A percentile compares a stretch with the other conserved stretches of the same genome.
Evolutionary conservation across 495 filamentous ascomycete genomes (phyloP).

Genomic region (Penicillium arizonense): DNA sequence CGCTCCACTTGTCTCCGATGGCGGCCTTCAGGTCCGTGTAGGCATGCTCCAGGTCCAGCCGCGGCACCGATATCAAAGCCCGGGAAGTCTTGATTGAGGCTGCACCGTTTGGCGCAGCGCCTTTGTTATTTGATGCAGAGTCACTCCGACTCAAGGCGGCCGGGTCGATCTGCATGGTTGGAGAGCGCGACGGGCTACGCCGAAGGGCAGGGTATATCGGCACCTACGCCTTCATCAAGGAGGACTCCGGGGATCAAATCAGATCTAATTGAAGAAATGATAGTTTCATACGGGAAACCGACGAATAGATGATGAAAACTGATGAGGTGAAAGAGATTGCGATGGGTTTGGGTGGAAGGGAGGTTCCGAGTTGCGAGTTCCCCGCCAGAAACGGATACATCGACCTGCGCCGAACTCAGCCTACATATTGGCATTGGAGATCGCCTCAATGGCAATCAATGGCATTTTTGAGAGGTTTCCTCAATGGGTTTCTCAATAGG

Average conservation of each 20-base stretch:
- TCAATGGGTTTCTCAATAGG: not conserved
- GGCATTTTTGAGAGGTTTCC: too few relatives aligned
- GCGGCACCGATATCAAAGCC: slow-evolving; percentile 66
- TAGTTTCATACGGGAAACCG: slow-evolving; percentile 13
- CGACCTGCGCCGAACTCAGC: slow-evolving; percentile 11
- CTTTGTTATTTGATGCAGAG: slow-evolving; percentile 59
- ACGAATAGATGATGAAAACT: slow-evolving; percentile 29
- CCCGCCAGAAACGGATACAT: slow-evolving; percentile 33
- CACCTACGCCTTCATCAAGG: slow-evolving; percentile 46
- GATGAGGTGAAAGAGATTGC: slow-evolving; percentile 15
- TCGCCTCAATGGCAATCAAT: too few relatives aligned
- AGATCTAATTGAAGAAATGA: slow-evolving; percentile 4
- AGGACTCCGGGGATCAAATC: slow-evolving; percentile 8
- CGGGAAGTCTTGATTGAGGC: slow-evolving; percentile 54
- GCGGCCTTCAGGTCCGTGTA: slow-evolving; percentile 81
- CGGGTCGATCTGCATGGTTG: slow-evolving; percentile 81
- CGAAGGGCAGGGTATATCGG: slow-evolving; percentile 33
- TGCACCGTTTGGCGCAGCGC: slow-evolving; percentile 55
- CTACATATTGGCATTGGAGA: too few relatives aligned
- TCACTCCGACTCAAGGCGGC: slow-evolving; percentile 74
- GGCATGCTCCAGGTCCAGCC: slow-evolving; percentile 86
- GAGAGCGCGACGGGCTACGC: slow-evolving; percentile 45
- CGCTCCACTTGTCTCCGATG: slow-evolving; percentile 81
- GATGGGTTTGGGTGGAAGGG: slow-evolving; percentile 28
- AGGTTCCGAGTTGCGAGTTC: slow-evolving; percentile 23